These are phyloP conservation scores for Suillus americanus DNA, from an alignment of 768 basidiomycete species.

Conservation along the genomic window DNA sequence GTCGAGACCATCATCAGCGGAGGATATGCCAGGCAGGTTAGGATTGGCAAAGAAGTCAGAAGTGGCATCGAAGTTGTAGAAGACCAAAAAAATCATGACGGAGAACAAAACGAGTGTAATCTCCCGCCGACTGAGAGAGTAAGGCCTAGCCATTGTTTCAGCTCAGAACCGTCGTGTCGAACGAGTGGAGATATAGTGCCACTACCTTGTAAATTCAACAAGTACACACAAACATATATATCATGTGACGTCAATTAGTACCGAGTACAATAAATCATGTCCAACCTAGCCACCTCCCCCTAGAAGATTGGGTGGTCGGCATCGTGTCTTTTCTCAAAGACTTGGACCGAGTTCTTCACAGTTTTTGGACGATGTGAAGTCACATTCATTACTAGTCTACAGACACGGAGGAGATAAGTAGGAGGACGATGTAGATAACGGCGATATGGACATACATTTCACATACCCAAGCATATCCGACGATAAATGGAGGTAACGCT, in stretches of 20 bases:
- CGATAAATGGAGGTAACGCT: constrained; percentile 58
- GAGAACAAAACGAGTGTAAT: constrained; percentile 66
- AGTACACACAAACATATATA: neutral
- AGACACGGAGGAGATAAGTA: constrained; percentile 68
- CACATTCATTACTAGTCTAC: too few relatives aligned
- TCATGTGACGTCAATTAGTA: too few relatives aligned
- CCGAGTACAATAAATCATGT: too few relatives aligned
- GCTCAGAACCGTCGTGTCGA: neutral
- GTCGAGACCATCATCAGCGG: constrained; percentile 54
- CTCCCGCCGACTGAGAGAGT: constrained; percentile 74
- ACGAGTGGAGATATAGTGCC: neutral
- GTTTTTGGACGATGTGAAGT: too few relatives aligned
- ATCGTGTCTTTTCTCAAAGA: too few relatives aligned
- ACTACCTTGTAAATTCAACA: neutral
- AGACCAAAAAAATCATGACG: constrained; percentile 62
- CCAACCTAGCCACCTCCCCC: too few relatives aligned
- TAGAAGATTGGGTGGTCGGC: too few relatives aligned
- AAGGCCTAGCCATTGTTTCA: constrained; percentile 54
- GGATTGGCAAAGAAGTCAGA: constrained; percentile 52
- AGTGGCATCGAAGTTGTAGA: constrained; percentile 73
- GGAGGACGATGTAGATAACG: constrained; percentile 71
- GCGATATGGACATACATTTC: constrained; percentile 62
- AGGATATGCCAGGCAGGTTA: constrained; percentile 35
- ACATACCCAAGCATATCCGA: constrained; percentile 77
- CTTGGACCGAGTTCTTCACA: too few relatives aligned